These are phyloP conservation scores for Fusarium oligoseptatum DNA, from an alignment of 2,329 filamentous ascomycete species.

Conservation along the genomic window DNA sequence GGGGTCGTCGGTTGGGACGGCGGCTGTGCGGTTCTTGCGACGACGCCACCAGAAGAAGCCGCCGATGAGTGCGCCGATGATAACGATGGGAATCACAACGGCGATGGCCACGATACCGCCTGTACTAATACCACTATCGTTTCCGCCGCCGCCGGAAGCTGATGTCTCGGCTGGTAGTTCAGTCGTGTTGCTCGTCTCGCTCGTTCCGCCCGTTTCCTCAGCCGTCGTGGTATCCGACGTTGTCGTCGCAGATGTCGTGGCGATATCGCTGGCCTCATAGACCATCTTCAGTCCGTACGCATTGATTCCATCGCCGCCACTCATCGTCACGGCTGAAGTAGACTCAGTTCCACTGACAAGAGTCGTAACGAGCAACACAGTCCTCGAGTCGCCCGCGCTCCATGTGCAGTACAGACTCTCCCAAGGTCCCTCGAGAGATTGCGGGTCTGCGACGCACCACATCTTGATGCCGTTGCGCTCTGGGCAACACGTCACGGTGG, in stretches of 20 bases:
- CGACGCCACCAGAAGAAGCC: slow-evolving; percentile 49
- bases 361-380: slow-evolving; percentile 44
- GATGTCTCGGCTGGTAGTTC: slow-evolving; percentile 4
- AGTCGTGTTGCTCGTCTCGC: background rate
- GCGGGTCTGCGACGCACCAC: slow-evolving; percentile 47
- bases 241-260: slow-evolving; percentile 19
- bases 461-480: slow-evolving; percentile 43
- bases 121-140: slow-evolving; percentile 33
- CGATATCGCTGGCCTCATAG: slow-evolving; percentile 48
- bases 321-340: slow-evolving; percentile 39
- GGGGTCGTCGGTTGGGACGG: background rate
- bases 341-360: slow-evolving; percentile 39
- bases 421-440: slow-evolving; percentile 40
- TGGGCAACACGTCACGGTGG: slow-evolving; percentile 55
- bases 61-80: slow-evolving; percentile 42
- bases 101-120: slow-evolving; percentile 48
- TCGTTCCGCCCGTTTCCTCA: background rate
- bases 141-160: background rate
- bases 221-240: slow-evolving; percentile 9
- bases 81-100: slow-evolving; percentile 48
- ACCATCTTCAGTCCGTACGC: slow-evolving; percentile 54
- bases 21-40: slow-evolving; percentile 23
- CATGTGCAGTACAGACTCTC: slow-evolving; percentile 51
- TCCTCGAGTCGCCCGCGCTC: slow-evolving; percentile 45
- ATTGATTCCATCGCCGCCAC: slow-evolving; percentile 46